Evolutionary conservation across 169 alveolate genomes (phyloP).

Genomic region (Cryptosporidium sp.): DNA sequence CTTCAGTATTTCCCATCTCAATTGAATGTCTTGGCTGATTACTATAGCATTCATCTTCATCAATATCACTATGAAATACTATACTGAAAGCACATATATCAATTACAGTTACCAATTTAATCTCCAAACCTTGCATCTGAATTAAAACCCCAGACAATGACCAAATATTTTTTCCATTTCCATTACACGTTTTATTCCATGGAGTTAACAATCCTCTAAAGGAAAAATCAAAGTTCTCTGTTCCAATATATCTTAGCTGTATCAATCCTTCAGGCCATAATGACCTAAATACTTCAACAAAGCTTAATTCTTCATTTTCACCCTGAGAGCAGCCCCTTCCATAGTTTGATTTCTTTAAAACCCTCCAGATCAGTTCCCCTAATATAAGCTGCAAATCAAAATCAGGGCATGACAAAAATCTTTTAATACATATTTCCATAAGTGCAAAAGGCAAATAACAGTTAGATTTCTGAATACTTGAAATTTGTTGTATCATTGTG

Average conservation of each 20-base stretch:
- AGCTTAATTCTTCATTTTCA: slow-evolving; percentile 11
- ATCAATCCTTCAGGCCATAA: slow-evolving; percentile 71
- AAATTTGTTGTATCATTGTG: slow-evolving; percentile 66
- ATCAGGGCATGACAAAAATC: slow-evolving; percentile 61
- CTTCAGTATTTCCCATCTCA: slow-evolving; percentile 7
- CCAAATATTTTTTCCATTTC: slow-evolving; percentile 73
- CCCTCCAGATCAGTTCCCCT: slow-evolving; percentile 66
- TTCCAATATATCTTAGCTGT: slow-evolving; percentile 46
- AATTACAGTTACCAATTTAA: slow-evolving; percentile 18
- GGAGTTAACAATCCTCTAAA: slow-evolving; percentile 71
- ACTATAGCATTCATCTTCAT: slow-evolving; percentile 14
- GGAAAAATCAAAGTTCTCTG: slow-evolving; percentile 61
- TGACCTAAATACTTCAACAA: slow-evolving; percentile 47
- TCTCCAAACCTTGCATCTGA: slow-evolving; percentile 15
- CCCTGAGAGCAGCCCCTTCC: not conserved
- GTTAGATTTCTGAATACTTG: not conserved
- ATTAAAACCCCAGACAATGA: slow-evolving; percentile 55
- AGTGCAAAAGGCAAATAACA: not conserved
- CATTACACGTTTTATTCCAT: slow-evolving; percentile 71
- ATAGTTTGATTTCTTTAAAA: slow-evolving; percentile 14
- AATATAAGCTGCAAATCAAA: slow-evolving; percentile 64
- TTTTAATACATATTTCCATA: slow-evolving; percentile 29
- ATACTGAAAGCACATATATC: slow-evolving; percentile 73
- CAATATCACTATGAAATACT: slow-evolving; percentile 41
- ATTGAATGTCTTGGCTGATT: not conserved